Percentiles rank a stretch among this genome's conserved stretches.
These are phyloP conservation scores for Boletus tomentosulus DNA, from an alignment of 768 basidiomycete species.

Conservation along the genomic window DNA sequence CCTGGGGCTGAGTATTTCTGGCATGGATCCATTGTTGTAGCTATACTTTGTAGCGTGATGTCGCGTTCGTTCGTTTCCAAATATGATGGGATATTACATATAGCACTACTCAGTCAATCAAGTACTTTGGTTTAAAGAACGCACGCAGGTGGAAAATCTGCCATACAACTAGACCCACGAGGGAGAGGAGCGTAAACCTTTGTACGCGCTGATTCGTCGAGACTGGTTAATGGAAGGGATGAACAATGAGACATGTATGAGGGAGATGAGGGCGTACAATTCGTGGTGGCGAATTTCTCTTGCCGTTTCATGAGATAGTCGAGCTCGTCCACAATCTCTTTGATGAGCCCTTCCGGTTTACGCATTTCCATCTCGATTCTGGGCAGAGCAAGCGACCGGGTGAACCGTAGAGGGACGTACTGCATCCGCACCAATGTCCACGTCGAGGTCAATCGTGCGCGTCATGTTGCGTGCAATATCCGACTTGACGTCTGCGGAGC, in stretches of 20 bases:
- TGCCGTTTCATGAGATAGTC: conserved; percentile 89
- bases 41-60: neutral
- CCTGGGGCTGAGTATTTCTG: neutral
- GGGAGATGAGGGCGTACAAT: conserved; percentile 56
- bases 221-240: conserved; percentile 40
- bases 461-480: conserved; percentile 47
- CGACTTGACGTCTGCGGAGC: conserved; percentile 38
- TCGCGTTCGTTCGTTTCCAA: neutral
- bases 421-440: conserved; percentile 97
- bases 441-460: conserved; percentile 85
- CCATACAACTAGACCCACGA: conserved; percentile 84
- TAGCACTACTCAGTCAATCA: conserved; percentile 61
- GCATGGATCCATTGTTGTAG: neutral
- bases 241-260: neutral
- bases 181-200: conserved; percentile 79
- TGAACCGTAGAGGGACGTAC: conserved; percentile 41
- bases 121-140: conserved; percentile 95
- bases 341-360: conserved; percentile 90
- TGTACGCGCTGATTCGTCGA: conserved; percentile 91
- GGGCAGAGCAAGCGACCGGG: conserved; percentile 43
- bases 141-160: conserved; percentile 91
- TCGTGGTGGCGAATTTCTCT: conserved; percentile 81
- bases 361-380: conserved; percentile 98
- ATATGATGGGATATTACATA: neutral
- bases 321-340: conserved; percentile 93